Conservation (phyloP, 257 asterid genomes). For the Solanum piurae region DNA sequence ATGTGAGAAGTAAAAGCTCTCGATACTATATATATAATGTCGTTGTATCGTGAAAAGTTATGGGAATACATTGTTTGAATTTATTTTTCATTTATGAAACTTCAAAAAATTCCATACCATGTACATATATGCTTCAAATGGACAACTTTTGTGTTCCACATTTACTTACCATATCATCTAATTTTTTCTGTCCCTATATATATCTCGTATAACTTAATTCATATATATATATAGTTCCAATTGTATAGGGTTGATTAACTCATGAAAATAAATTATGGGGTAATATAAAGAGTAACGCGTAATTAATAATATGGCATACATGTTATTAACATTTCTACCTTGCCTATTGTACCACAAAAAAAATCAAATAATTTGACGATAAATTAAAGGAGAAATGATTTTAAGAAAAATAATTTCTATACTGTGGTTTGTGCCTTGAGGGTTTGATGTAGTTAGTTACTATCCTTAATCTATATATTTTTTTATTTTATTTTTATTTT, state of each 20-base stretch:
- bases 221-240: not conserved
- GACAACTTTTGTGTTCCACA: not conserved
- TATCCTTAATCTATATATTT: not conserved
- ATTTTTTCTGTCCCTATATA: not conserved
- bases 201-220: not conserved
- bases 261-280: not conserved
- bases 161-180: not conserved
- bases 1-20: too few species aligned
- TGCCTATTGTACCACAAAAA: not conserved
- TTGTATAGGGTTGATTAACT: not conserved
- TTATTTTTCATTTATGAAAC: not conserved
- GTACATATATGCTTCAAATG: not conserved
- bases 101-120: not conserved
- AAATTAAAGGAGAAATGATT: not conserved
- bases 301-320: not conserved
- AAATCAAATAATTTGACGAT: not conserved
- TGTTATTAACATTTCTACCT: not conserved
- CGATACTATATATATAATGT: too few species aligned
- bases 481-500: too few species aligned
- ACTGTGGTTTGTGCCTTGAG: not conserved
- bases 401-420: not conserved
- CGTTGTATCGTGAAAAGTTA: too few species aligned
- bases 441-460: not conserved
- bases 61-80: not conserved
- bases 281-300: not conserved